Base-by-base conservation (phyloP, 2,329 filamentous ascomycete species). In the Fusarium subtropicale region DNA sequence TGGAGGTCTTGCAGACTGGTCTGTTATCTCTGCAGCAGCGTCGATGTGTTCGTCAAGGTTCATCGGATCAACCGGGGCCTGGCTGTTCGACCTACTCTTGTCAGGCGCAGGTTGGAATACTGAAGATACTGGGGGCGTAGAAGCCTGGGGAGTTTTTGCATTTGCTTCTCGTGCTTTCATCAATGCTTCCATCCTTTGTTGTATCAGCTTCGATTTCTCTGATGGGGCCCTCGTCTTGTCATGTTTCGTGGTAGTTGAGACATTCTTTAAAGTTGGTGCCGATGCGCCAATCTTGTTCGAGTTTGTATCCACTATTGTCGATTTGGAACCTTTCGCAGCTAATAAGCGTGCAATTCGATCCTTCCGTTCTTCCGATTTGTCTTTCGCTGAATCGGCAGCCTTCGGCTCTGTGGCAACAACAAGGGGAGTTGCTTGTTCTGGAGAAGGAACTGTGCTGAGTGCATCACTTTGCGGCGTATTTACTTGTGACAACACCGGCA, bases 181-280 rank as follows among this genome's bases (percentile, higher is more conserved):
- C 24, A 96, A 81, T 24, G 91, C 91, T 63, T 93, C 92, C 75
- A 97, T 90, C 71, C 93, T 93, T 75, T 93, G 88, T 68, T 92
- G 89, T 47, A 94, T 84, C 33, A 94, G 81, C 61, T 85, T 86
- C 60, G 92, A 92, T 64, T 92, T 97, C 69, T 93, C 87, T 20
- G 87, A 88, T 75, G 90, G 77, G 50, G 48, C 66, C 53, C 73
- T 78, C 16, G 52, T 64, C 41, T 68, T 66, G 34, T 61, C 56
- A 12, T 58, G 28, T 56, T 65, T 71, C 7, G 44, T 33, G 22
- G 34, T 52, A n/a, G 16, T 12, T 13, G 42, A 24, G 22, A 44
- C 33, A 15, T 16, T 12, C 20, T 36, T 38, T 42, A 39, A 88
- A 26, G 20, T 34, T 16, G 58, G 12, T 18, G 30, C 18, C 11